Percentiles rank a stretch among this genome's conserved stretches.
These are phyloP conservation scores for Suillus americanus DNA, from an alignment of 768 basidiomycete genomes.

Conservation along the genomic window DNA sequence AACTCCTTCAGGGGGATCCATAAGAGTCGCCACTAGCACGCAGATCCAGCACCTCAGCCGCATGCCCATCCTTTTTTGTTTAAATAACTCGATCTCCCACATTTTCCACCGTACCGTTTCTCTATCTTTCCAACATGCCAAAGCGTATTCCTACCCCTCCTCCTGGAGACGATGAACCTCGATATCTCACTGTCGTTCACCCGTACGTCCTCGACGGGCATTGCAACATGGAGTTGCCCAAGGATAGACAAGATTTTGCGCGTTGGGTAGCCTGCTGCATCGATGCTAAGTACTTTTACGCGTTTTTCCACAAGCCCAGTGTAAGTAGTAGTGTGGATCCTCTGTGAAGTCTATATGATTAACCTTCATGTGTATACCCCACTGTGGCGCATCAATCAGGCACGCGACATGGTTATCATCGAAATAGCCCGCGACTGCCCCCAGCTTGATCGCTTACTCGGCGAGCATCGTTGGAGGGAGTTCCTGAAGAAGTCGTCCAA, in stretches of 20 bases:
- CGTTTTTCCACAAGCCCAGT: slow-evolving; percentile 45
- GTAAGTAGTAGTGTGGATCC: slow-evolving; percentile 28
- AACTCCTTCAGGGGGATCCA: neutral
- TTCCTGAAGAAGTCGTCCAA: slow-evolving; percentile 33
- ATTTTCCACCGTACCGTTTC: neutral
- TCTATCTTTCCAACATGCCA: slow-evolving; percentile 31
- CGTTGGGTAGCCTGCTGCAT: slow-evolving; percentile 45
- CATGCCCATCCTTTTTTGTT: slow-evolving; percentile 3
- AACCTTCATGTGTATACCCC: neutral
- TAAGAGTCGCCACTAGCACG: slow-evolving; percentile 1
- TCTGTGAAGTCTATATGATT: neutral
- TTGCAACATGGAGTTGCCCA: slow-evolving; percentile 40
- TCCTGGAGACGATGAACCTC: slow-evolving; percentile 43
- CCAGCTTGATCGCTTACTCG: slow-evolving; percentile 37
- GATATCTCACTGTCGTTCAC: slow-evolving; percentile 43
- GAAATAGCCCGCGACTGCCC: slow-evolving; percentile 36
- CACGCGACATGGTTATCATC: slow-evolving; percentile 45
- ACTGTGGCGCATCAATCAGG: slow-evolving; percentile 21
- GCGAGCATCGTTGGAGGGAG: slow-evolving; percentile 42
- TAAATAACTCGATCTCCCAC: neutral
- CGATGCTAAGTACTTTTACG: slow-evolving; percentile 33
- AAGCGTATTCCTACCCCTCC: slow-evolving; percentile 44
- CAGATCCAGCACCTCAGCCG: neutral
- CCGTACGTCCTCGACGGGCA: slow-evolving; percentile 40
- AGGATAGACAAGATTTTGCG: slow-evolving; percentile 38